These are phyloP conservation scores for Aaosphaeria arxii DNA, from an alignment of 2,329 filamentous ascomycete species.

Conservation along the genomic window DNA sequence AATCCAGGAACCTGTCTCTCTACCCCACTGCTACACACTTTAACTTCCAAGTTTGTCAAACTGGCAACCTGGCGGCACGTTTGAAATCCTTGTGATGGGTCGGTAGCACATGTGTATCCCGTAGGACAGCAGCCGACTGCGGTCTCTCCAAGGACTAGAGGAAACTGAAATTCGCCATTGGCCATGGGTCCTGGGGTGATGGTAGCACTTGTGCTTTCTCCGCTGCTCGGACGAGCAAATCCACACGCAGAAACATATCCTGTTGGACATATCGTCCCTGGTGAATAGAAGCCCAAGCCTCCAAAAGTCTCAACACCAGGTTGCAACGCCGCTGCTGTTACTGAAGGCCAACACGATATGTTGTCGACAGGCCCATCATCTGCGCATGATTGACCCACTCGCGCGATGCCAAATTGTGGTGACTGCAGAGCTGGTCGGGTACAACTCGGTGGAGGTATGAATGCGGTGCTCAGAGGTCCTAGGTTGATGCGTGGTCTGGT, in stretches of 20 bases:
- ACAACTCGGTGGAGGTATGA: constrained; percentile 14
- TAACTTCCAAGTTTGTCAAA: constrained; percentile 8
- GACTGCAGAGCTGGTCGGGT: constrained; percentile 8
- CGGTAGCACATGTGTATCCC: constrained; percentile 11
- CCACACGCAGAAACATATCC: constrained; percentile 16
- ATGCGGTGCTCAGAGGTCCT: constrained; percentile 15
- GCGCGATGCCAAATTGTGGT: constrained; percentile 8
- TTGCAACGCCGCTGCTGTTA: constrained; percentile 3
- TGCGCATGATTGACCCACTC: constrained; percentile 12
- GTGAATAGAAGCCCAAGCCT: constrained; percentile 19
- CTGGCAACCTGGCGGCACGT: constrained; percentile 13
- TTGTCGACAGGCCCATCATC: constrained; percentile 9
- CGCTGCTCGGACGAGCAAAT: constrained; percentile 1
- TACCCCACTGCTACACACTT: constrained; percentile 6
- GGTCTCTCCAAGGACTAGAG: constrained; percentile 14
- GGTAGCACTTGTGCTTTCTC: neutral
- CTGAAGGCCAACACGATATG: constrained; percentile 14
- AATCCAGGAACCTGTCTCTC: neutral
- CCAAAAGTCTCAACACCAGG: constrained; percentile 1
- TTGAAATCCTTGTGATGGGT: constrained; percentile 8
- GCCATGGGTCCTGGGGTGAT: constrained; percentile 1
- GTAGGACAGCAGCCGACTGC: constrained; percentile 19
- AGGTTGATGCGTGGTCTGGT: constrained; percentile 2
- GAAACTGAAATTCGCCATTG: constrained; percentile 12
- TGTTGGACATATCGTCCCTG: constrained; percentile 14